Conservation (phyloP, 345 rosid species). For the Camelina hispida region DNA sequence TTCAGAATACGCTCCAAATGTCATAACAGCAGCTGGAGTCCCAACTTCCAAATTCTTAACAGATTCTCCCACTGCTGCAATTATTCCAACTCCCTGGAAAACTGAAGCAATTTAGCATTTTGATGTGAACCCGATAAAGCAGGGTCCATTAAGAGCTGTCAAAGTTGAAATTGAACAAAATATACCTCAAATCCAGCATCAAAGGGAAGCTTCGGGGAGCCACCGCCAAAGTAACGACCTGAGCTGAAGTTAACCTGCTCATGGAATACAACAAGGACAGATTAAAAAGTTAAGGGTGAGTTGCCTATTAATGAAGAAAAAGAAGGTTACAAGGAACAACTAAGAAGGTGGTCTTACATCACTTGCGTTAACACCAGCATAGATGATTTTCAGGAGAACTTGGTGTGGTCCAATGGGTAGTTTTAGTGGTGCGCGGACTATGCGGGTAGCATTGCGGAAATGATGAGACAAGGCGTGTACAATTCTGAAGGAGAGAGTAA, state of each 20-base stretch:
- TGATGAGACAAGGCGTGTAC: constrained; percentile 87
- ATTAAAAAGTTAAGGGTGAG: background rate
- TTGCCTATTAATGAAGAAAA: constrained; percentile 1
- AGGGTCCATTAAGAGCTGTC: constrained; percentile 5
- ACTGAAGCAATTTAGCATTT: constrained; percentile 28
- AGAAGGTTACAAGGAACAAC: background rate
- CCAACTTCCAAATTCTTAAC: constrained; percentile 76
- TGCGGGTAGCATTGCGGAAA: constrained; percentile 81
- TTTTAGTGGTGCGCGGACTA: constrained; percentile 54
- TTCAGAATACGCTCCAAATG: constrained; percentile 89
- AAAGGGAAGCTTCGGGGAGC: constrained; percentile 72
- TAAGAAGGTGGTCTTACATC: constrained; percentile 61
- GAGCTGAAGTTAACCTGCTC: constrained; percentile 94
- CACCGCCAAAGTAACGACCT: constrained; percentile 81
- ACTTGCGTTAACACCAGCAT: constrained; percentile 98
- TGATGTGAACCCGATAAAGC: constrained; percentile 1
- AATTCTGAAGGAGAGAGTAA: constrained; percentile 58
- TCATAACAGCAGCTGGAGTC: constrained; percentile 92
- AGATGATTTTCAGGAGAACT: constrained; percentile 81
- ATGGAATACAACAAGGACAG: constrained; percentile 30
- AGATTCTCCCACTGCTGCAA: constrained; percentile 87
- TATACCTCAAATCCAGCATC: constrained; percentile 97
- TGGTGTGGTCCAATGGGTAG: constrained; percentile 76
- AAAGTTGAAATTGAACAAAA: background rate
- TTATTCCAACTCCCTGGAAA: constrained; percentile 84